Conservation (phyloP, 2,329 filamentous ascomycete species). For the Macrophomina pseudophaseolina region DNA sequence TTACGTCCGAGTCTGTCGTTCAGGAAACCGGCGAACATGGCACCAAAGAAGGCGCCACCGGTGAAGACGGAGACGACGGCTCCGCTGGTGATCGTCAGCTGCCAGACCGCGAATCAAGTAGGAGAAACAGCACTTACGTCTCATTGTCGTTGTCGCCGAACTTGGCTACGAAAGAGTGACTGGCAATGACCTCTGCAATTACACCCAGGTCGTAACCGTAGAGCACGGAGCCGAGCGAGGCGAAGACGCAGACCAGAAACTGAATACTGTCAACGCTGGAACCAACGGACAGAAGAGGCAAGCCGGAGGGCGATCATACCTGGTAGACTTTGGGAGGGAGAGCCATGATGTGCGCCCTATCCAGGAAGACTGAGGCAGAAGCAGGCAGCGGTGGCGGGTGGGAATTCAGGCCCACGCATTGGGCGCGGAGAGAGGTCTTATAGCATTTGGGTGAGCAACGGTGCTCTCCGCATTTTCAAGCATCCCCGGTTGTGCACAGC, state of each 20-base stretch:
- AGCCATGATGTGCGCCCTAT: conserved; percentile 47
- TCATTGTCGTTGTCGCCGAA: conserved; percentile 50
- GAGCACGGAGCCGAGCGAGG: conserved; percentile 63
- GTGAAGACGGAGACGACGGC: conserved; percentile 81
- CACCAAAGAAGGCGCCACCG: conserved; percentile 74
- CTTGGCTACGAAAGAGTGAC: conserved; percentile 46
- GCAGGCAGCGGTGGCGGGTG: neutral
- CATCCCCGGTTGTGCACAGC: conserved; percentile 17
- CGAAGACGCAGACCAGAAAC: conserved; percentile 65
- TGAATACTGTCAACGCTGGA: conserved; percentile 35
- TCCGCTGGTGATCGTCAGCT: conserved; percentile 53
- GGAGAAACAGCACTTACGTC: conserved; percentile 31
- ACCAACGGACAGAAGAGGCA: neutral
- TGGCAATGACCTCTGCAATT: conserved; percentile 61
- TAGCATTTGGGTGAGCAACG: conserved; percentile 2
- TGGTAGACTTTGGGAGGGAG: conserved; percentile 64
- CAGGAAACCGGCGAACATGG: conserved; percentile 65
- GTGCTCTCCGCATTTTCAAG: conserved; percentile 18
- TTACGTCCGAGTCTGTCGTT: conserved; percentile 72
- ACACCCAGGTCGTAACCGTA: conserved; percentile 67
- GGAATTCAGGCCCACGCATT: neutral
- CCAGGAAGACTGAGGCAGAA: neutral
- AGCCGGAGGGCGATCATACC: conserved; percentile 36
- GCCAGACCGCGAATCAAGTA: neutral
- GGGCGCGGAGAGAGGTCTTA: conserved; percentile 10